Conservation (phyloP, 345 rosid genomes). For the Euphorbia pulcherrima region DNA sequence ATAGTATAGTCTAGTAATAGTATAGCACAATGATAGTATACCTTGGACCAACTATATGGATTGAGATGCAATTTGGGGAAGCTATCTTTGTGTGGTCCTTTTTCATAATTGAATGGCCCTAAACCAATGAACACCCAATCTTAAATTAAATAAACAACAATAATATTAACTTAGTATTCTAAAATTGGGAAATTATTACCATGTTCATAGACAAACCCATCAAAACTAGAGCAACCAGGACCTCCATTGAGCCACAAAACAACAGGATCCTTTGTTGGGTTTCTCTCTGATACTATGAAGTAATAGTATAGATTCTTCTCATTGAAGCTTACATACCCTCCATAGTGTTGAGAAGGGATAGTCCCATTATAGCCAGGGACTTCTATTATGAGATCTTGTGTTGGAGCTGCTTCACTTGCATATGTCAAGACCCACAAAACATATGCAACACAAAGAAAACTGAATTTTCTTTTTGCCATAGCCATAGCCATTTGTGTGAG, state of each 20-base stretch:
- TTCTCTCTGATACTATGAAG: conserved; percentile 30
- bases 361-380: conserved; percentile 37
- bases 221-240: conserved; percentile 46
- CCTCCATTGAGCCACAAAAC: conserved; percentile 49
- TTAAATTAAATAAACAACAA: too few relatives aligned
- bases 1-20: too few relatives aligned
- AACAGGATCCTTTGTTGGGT: conserved; percentile 33
- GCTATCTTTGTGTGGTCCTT: conserved; percentile 21
- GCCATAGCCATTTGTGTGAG: background rate
- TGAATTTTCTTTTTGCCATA: conserved; percentile 8
- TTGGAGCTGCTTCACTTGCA: conserved; percentile 27
- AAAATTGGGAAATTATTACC: conserved; percentile 24
- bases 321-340: conserved; percentile 37
- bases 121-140: too few relatives aligned
- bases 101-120: conserved; percentile 49
- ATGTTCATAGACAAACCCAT: conserved; percentile 42
- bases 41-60: conserved; percentile 55
- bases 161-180: too few relatives aligned
- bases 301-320: conserved; percentile 41
- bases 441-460: background rate
- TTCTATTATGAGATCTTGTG: conserved; percentile 14
- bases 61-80: conserved; percentile 44
- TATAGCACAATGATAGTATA: too few relatives aligned
- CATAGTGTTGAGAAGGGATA: conserved; percentile 38
- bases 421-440: conserved; percentile 9